Evolutionary conservation across 345 rosid species (phyloP).

Genomic region (Sonneratia alba): DNA sequence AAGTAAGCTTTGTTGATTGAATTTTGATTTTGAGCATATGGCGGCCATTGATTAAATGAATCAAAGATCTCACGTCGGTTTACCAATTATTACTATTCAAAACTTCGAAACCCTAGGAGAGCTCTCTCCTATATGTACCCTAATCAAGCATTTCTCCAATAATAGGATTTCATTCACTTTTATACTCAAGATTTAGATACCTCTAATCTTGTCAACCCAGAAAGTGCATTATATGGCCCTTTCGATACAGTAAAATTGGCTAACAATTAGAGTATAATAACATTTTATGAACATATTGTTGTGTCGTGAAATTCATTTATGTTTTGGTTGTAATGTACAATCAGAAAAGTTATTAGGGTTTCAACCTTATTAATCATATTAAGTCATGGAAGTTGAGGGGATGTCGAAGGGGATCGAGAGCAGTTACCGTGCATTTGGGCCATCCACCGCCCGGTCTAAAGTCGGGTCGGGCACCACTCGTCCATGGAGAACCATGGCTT

Average conservation of each 20-base stretch:
- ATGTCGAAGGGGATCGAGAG: neutral
- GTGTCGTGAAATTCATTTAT: neutral
- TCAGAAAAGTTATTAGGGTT: neutral
- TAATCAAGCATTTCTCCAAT: neutral
- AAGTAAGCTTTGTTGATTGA: neutral
- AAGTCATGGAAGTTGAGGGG: neutral
- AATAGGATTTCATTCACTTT: neutral
- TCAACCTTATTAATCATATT: neutral
- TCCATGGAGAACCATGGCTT: constrained; percentile 67
- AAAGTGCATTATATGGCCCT: neutral
- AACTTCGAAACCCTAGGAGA: neutral
- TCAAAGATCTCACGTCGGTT: neutral
- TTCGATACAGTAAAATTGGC: neutral
- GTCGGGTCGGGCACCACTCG: constrained; percentile 49
- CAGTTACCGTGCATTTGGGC: constrained; percentile 48
- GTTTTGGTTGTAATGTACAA: neutral
- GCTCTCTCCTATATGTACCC: neutral
- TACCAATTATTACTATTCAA: neutral
- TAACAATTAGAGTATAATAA: too few relatives aligned
- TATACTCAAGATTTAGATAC: neutral
- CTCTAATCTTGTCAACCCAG: neutral
- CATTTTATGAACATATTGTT: too few relatives aligned
- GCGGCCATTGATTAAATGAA: neutral
- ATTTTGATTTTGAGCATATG: too few relatives aligned
- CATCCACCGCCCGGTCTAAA: constrained; percentile 37